Conservation (phyloP, 495 filamentous ascomycete species). For the Annulohypoxylon nitens region DNA sequence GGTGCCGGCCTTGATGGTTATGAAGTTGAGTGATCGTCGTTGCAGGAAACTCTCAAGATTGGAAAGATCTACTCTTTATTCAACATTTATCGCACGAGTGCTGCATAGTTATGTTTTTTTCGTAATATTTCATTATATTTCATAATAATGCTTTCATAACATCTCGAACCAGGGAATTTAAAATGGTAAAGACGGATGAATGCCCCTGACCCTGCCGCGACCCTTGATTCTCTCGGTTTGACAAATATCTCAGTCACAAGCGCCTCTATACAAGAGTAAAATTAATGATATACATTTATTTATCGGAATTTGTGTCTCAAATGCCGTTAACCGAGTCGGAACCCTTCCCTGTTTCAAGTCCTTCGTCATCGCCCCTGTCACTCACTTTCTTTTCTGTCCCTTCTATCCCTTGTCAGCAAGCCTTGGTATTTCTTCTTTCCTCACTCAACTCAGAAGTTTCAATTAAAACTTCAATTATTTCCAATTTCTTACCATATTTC, state of each 20-base stretch:
- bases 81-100: background rate
- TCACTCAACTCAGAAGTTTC: background rate
- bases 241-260: slow-evolving; percentile 6
- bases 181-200: slow-evolving; percentile 18
- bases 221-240: slow-evolving; percentile 5
- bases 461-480: slow-evolving; percentile 3
- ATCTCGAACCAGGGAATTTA: slow-evolving; percentile 10
- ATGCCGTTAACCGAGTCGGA: slow-evolving; percentile 15
- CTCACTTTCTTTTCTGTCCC: no score
- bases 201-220: slow-evolving; percentile 4
- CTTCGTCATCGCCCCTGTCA: slow-evolving; percentile 2
- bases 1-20: slow-evolving; percentile 3
- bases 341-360: background rate
- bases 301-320: background rate
- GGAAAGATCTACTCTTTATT: slow-evolving; percentile 28
- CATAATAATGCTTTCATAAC: background rate
- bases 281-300: background rate
- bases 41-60: slow-evolving; percentile 34
- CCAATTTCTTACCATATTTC: background rate
- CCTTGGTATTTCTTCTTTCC: background rate
- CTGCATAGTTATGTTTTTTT: background rate
- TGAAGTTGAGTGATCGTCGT: slow-evolving; percentile 27
- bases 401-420: background rate
- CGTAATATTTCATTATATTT: background rate
- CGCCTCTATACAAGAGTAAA: background rate